Evolutionary conservation across 2,329 filamentous ascomycete species (phyloP).

Genomic region (Colletotrichum liaoningense): DNA sequence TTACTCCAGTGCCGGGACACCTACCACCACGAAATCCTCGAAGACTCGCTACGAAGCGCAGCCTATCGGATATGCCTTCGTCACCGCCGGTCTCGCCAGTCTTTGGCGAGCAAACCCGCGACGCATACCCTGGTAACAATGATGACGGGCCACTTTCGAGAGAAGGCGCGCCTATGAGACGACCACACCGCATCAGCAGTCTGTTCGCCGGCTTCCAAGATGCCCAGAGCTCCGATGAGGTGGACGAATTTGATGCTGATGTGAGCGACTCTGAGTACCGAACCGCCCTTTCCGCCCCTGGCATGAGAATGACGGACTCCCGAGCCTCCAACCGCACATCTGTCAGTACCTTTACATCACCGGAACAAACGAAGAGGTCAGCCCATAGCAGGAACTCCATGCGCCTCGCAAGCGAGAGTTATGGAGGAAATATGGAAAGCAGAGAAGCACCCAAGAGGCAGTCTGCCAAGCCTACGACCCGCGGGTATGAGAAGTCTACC

Average conservation of each 20-base stretch:
- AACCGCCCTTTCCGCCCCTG: constrained; percentile 74
- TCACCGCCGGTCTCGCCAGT: constrained; percentile 47
- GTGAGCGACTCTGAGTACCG: constrained; percentile 75
- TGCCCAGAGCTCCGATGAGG: constrained; percentile 74
- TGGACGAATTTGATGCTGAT: constrained; percentile 72
- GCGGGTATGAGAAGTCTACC: constrained; percentile 52
- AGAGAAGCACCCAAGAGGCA: constrained; percentile 47
- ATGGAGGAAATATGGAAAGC: constrained; percentile 55
- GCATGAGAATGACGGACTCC: constrained; percentile 55
- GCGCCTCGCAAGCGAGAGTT: constrained; percentile 55
- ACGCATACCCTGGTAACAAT: constrained; percentile 82
- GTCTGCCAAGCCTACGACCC: constrained; percentile 44
- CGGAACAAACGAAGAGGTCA: constrained; percentile 53
- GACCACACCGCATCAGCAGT: constrained; percentile 82
- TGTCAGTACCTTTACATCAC: constrained; percentile 45
- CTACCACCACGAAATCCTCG: constrained; percentile 71
- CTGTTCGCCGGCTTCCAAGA: constrained; percentile 86
- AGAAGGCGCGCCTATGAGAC: constrained; percentile 70
- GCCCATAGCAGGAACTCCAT: constrained; percentile 40
- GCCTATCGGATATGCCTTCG: constrained; percentile 60
- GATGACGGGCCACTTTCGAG: constrained; percentile 79
- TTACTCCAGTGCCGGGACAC: constrained; percentile 64
- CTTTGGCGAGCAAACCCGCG: constrained; percentile 58
- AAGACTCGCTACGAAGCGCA: constrained; percentile 60
- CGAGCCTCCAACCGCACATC: constrained; percentile 56